Percentiles rank a stretch among this genome's conserved stretches.
phyloP scores from a whole-genome alignment of 2,329 filamentous ascomycete genomes.

The Huntiella omanensis region DNA sequence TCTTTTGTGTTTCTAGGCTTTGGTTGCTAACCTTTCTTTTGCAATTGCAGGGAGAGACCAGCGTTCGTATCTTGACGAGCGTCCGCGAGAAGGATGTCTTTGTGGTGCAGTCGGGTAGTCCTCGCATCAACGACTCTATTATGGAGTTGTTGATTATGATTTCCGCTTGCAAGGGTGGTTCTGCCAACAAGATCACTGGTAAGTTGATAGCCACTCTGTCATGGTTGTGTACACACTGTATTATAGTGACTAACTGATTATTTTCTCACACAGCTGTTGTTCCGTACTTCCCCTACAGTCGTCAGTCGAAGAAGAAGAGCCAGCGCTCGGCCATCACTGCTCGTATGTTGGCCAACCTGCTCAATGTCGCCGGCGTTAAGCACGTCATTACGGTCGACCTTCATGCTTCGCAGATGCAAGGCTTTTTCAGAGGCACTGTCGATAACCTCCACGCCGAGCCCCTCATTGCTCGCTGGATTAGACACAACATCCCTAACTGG shows the following conservation, averaged over 20 bases:
- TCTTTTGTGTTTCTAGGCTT: neutral
- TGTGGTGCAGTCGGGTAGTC: slow-evolving; percentile 91
- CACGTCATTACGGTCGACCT: slow-evolving; percentile 96
- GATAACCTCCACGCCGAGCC: slow-evolving; percentile 96
- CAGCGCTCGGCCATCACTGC: slow-evolving; percentile 92
- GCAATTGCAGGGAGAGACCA: slow-evolving; percentile 42
- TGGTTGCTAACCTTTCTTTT: slow-evolving; percentile 14
- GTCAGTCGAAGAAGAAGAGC: slow-evolving; percentile 97
- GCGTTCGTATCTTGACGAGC: slow-evolving; percentile 48
- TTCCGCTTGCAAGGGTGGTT: slow-evolving; percentile 92
- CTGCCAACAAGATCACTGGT: slow-evolving; percentile 93
- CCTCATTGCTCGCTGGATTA: slow-evolving; percentile 88
- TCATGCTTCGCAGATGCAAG: slow-evolving; percentile 97
- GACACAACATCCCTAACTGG: slow-evolving; percentile 74
- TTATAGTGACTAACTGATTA: slow-evolving; percentile 3
- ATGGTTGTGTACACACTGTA: neutral
- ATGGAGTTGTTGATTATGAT: slow-evolving; percentile 99
- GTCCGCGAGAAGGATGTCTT: slow-evolving; percentile 98
- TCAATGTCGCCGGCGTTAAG: slow-evolving; percentile 84
- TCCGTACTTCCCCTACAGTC: slow-evolving; percentile 96
- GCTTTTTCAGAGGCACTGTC: slow-evolving; percentile 94
- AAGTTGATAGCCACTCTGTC: slow-evolving; percentile 18
- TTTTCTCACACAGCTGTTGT: slow-evolving; percentile 44
- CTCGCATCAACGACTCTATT: slow-evolving; percentile 93
- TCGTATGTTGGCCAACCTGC: slow-evolving; percentile 87